Percentiles rank a stretch among this genome's conserved stretches.
Evolutionary conservation across 345 rosid species (phyloP).

Genomic region (Boechera stricta): DNA sequence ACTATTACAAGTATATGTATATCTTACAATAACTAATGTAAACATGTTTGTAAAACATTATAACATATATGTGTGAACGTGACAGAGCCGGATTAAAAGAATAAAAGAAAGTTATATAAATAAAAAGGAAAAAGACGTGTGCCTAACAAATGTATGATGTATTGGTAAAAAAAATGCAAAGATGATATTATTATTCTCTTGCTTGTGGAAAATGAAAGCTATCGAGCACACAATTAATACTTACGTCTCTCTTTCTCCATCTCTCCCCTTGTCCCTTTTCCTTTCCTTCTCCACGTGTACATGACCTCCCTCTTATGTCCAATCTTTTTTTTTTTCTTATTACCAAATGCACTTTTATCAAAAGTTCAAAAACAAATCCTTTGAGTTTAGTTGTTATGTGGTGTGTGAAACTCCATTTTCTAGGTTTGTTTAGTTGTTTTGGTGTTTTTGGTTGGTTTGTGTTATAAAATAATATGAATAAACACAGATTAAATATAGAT

Average conservation of each 20-base stretch:
- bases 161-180: constrained; percentile 33
- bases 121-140: constrained; percentile 56
- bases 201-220: constrained; percentile 38
- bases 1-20: neutral
- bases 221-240: constrained; percentile 37
- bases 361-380: constrained; percentile 19
- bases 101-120: neutral
- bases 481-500: neutral
- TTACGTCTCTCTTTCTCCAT: constrained; percentile 39
- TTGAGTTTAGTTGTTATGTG: constrained; percentile 2
- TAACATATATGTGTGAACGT: constrained; percentile 20
- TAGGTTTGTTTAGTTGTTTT: neutral
- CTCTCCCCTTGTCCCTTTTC: constrained; percentile 14
- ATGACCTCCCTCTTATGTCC: constrained; percentile 17
- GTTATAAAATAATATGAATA: neutral
- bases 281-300: constrained; percentile 26
- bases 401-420: neutral
- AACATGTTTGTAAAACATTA: neutral
- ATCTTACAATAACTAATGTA: neutral
- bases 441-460: neutral
- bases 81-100: neutral
- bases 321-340: neutral
- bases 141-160: constrained; percentile 52
- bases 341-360: constrained; percentile 14
- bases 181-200: constrained; percentile 33